Base-by-base conservation (phyloP, 2,329 filamentous ascomycete genomes). In the Colletotrichum shisoi region DNA sequence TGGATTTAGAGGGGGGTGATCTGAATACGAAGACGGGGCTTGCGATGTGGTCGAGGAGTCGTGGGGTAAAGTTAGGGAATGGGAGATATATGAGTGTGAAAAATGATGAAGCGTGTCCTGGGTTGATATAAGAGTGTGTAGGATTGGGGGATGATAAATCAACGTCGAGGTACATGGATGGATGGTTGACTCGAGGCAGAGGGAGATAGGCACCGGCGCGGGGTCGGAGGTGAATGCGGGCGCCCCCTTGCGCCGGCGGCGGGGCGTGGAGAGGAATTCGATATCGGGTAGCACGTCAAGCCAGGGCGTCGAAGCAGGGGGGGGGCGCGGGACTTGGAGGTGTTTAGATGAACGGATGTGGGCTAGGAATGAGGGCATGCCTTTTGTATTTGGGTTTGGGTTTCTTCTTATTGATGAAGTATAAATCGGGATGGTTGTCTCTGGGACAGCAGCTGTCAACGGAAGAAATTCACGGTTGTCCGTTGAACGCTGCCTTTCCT, bases 201-300 rank as follows among this genome's bases (percentile, higher is more conserved):
- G 17, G 3, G 34, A 3, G 49, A 52, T 15, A 21, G 31, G 15
- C 56, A 58, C 56, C 63, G 63, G 59, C 63, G 59, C 52, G 52
- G 63, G 63, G 52, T 67, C 52, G 63, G 63, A 67, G 46, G 27
- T 31, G n/a, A 4, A 21, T 13, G 59, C 57, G 63, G 63, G 21
- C 27, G 27, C 27, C 27, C 12, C 57, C 57, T 7, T 39, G 27
- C 37, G 37, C 52, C 59, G 39, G 44, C 58, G 52, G 51, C 59
- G 63, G 51, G 27, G 17, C 48, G 12, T 24, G 52, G 31, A 31
- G 27, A 31, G 52, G 39, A 45, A 44, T 24, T 13, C 19, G 54
- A 15, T 57, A 42, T 13, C 52, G 31, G 57, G 27, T 24, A 42
- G 56, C 34, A 34, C 44, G 34, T 17, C 21, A 45, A 17, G 5